These are phyloP conservation scores for Mycena crocata DNA, from an alignment of 768 basidiomycete genomes.

Conservation along the genomic window DNA sequence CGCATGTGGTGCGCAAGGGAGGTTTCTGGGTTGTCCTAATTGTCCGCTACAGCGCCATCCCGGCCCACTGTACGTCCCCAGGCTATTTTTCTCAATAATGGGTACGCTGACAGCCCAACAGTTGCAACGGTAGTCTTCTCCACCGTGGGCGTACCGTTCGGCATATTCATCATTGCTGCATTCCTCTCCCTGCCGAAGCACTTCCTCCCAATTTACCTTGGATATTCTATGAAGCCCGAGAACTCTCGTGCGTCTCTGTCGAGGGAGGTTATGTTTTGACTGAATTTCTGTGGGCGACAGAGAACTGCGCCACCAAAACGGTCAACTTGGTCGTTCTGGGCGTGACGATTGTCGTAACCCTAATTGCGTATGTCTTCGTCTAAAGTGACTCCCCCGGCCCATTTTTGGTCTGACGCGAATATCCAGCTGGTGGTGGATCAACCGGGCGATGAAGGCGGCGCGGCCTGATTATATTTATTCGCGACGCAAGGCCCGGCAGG, in stretches of 20 bases:
- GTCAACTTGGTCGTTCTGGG: constrained; percentile 16
- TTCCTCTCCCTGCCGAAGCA: constrained; percentile 19
- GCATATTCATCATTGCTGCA: constrained; percentile 8
- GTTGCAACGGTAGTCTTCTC: constrained; percentile 25
- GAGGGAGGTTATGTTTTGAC: not conserved
- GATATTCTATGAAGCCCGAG: constrained; percentile 11
- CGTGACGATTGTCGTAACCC: not conserved
- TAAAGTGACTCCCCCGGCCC: no score
- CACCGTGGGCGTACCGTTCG: constrained; percentile 21
- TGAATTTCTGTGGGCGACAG: not conserved
- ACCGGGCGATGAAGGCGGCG: constrained; percentile 1
- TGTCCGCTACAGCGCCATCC: constrained; percentile 83
- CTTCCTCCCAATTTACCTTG: constrained; percentile 14
- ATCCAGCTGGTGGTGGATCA: no score
- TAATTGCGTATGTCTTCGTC: not conserved
- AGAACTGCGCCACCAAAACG: not conserved
- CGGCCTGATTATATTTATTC: constrained; percentile 8
- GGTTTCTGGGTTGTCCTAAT: constrained; percentile 87
- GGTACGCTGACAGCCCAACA: no score
- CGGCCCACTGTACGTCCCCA: constrained; percentile 77
- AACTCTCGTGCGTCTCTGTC: not conserved
- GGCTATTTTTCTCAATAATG: not conserved
- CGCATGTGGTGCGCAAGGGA: constrained; percentile 88
- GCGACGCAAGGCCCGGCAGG: constrained; percentile 14
- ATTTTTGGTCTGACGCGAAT: no score